phyloP scores from a whole-genome alignment of 208 protist species.

The Acanthamoeba rhysodes region DNA sequence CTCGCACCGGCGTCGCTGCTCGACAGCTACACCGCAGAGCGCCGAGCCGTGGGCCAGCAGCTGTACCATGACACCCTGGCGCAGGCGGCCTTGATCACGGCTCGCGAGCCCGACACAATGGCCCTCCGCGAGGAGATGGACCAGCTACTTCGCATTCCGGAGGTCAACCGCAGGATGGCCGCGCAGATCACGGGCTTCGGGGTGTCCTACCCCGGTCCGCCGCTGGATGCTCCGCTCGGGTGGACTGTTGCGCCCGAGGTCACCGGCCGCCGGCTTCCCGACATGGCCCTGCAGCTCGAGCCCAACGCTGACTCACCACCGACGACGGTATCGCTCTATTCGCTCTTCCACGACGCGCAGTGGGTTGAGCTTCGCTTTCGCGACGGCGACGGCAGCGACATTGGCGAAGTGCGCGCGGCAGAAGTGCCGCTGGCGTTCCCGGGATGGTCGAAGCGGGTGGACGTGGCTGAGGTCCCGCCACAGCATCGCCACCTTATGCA shows the following conservation, averaged over 20 bases:
- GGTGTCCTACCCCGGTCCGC: not conserved
- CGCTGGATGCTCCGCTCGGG: not conserved
- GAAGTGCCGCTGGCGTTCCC: not conserved
- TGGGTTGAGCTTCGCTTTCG: not conserved
- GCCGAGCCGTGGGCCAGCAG: not conserved
- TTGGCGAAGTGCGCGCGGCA: not conserved
- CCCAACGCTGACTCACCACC: not conserved
- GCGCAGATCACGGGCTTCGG: not conserved
- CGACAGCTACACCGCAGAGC: slow-evolving; percentile 9
- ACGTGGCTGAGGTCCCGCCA: not conserved
- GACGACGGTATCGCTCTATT: not conserved
- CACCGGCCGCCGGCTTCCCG: not conserved
- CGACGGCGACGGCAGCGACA: not conserved
- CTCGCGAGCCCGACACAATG: not conserved
- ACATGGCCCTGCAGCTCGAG: not conserved
- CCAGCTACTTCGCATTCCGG: not conserved
- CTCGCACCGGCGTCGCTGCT: not conserved
- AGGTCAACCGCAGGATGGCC: not conserved
- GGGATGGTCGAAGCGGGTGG: not conserved
- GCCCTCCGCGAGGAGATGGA: not conserved
- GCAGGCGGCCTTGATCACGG: not conserved
- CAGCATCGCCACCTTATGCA: not conserved
- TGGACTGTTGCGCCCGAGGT: not conserved
- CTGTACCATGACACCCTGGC: not conserved
- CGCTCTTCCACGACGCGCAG: not conserved